A percentile compares a stretch with the other conserved stretches of the same genome.
Evolutionary conservation across 1,284 basidiomycete genomes (phyloP).

Genomic region (Marasmius oreades): DNA sequence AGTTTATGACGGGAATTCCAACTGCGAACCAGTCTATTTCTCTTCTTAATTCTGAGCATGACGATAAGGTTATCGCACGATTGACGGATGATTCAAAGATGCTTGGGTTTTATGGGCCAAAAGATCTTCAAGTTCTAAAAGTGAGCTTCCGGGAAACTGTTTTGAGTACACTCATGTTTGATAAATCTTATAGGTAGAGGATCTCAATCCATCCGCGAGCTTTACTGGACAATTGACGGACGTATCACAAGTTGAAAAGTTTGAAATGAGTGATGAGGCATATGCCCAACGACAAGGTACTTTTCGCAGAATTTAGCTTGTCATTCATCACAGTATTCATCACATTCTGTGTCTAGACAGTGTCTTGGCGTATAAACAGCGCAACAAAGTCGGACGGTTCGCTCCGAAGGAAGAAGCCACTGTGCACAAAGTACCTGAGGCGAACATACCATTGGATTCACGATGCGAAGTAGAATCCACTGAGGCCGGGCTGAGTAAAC

Average conservation of each 20-base stretch:
- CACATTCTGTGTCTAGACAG: slow-evolving; percentile 63
- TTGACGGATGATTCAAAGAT: slow-evolving; percentile 66
- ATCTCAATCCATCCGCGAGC: slow-evolving; percentile 70
- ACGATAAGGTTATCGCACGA: slow-evolving; percentile 45
- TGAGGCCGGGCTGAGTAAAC: slow-evolving; percentile 65
- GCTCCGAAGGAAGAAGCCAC: slow-evolving; percentile 42
- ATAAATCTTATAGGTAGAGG: slow-evolving; percentile 56
- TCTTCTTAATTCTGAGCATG: slow-evolving; percentile 59
- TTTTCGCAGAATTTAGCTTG: slow-evolving; percentile 13
- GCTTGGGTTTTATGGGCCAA: slow-evolving; percentile 71
- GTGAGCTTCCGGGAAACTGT: slow-evolving; percentile 35
- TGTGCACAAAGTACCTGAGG: slow-evolving; percentile 24
- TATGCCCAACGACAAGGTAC: slow-evolving; percentile 80
- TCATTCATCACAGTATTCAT: neutral
- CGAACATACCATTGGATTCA: slow-evolving; percentile 59
- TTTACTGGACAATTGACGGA: slow-evolving; percentile 83
- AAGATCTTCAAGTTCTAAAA: slow-evolving; percentile 71
- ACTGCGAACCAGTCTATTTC: slow-evolving; percentile 66
- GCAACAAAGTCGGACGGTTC: slow-evolving; percentile 88
- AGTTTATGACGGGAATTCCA: slow-evolving; percentile 89
- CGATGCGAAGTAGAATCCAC: slow-evolving; percentile 80
- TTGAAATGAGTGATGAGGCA: slow-evolving; percentile 81
- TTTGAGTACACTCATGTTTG: neutral
- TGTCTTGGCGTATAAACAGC: slow-evolving; percentile 87
- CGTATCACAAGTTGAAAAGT: slow-evolving; percentile 87